Evolutionary conservation across 441 rosid genomes (phyloP), one percentile per base, ranked within the genome.

Genomic region (Macaranga tanarius): DNA sequence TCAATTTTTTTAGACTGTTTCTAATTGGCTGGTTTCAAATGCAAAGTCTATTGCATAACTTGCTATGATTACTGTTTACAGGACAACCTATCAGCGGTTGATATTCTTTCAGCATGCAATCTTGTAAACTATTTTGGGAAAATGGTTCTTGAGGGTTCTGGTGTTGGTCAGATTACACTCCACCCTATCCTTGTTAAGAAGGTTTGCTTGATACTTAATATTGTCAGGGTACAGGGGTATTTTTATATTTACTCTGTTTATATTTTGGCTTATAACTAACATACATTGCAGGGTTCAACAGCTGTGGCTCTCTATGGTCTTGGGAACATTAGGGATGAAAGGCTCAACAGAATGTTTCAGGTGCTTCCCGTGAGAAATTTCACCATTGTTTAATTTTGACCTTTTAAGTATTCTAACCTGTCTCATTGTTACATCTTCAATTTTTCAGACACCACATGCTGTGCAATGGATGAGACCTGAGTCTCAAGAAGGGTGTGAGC

Each of bases 391-490:
- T 70, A 67, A 23, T 74, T 71, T 71, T 71, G 50, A 38, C 65
- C 65, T 5, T 45, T 73, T 73, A 62, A 16, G 70, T 55, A 65
- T 73, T 20, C 63, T 70, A 47, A 64, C 63, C n/a, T 73, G 20
- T 50, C 4, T 63, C 20, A 68, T 28, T 44, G 40, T 38, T 66
- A 66, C 62, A 28, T 75, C 51, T 62, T 73, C 68, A 34, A 66
- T 67, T 74, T 75, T 62, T 60, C 77, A 95, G 99, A 95, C 98
- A 60, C 99, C 99, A 52, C 99, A 91, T 81, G 98, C 96, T 71
- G 93, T 95, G 65, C 97, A 92, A 81, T 95, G 99, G 99, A 95
- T 92, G 98, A 90, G 97, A 72, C 97, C 99, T 77, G 99, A 95
- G 88, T 84, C 92, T 79, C 95, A 92, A 85, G 93, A 88, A 79